Base-by-base conservation (phyloP, 2,329 filamentous ascomycete genomes). In the Rosellinia necatrix region DNA sequence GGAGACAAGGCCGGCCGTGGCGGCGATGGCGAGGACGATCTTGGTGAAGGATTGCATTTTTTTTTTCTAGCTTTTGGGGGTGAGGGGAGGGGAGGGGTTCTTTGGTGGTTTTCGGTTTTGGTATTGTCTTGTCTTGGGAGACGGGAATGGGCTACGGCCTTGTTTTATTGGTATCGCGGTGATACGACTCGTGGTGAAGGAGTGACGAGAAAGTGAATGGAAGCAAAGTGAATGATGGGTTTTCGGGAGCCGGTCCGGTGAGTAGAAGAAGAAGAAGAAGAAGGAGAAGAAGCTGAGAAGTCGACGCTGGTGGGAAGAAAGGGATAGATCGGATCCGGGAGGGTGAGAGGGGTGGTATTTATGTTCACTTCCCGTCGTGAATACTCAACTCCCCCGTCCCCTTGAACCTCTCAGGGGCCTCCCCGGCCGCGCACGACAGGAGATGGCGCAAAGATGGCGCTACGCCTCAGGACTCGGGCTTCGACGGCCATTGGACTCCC, bases 1-100 rank as follows among this genome's bases (percentile, higher is more conserved):
- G 6, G 67, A 78, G 0, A 76, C 77, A 0, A 78, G 76, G 2
- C 56, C 78, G 50, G 66, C 78, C 1, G 70, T 75, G 32, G 58
- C 58, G 49, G 37, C 40, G 38, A 56, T 6, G 54, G 46, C 52
- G 47, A 61, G 34, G 41, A 50, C 22, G 55, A 61, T 50, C 42
- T 53, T 53, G 52, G 35, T 49, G 53, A 60, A 38, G 48, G 44
- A 60, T 27, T 52, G 57, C 60, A 62, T 62, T 38, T 58, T 61
- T 2, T 25, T 32, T 21, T 34, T n/a, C 30, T 38, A 34, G 22
- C 12, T 29, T 15, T 27, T 53, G 12, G 12, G 25, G 21, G 15
- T n/a, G n/a, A n/a, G n/a, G n/a, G n/a, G n/a, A n/a, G n/a, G n/a
- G n/a, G n/a, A n/a, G n/a, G n/a, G 21, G 13, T 19, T 42, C 13